Percentiles rank a stretch among this genome's conserved stretches.
phyloP scores from a whole-genome alignment of 2,329 filamentous ascomycete species.

The Fusarium foetens region DNA sequence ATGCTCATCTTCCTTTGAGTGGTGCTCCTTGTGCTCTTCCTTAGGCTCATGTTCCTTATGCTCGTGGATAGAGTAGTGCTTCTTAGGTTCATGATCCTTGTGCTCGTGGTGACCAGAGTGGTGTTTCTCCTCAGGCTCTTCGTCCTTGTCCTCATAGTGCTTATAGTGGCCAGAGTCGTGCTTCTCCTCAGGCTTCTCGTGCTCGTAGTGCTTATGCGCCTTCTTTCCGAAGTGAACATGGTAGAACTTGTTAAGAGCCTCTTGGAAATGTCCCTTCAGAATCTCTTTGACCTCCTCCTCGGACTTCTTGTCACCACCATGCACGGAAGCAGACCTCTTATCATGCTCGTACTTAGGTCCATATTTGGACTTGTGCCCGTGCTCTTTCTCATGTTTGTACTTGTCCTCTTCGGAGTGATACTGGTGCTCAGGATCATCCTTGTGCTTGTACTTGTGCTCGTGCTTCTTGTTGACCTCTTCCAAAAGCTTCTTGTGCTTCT shows the following conservation, averaged over 20 bases:
- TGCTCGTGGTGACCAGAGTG: background rate
- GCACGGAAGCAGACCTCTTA: background rate
- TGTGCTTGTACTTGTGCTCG: constrained; percentile 6
- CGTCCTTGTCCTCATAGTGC: background rate
- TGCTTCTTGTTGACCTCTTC: background rate
- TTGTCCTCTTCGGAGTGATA: background rate
- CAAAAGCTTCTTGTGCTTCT: background rate
- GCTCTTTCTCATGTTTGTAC: background rate
- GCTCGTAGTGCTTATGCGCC: background rate
- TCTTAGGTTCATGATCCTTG: background rate
- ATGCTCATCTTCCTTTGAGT: background rate
- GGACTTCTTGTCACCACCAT: background rate
- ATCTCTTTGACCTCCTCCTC: background rate
- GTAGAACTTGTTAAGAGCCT: constrained; percentile 13
- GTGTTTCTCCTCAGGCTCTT: background rate
- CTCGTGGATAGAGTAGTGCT: background rate
- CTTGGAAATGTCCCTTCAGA: background rate
- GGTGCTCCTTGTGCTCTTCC: background rate
- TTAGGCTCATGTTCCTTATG: background rate
- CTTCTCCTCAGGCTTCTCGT: background rate
- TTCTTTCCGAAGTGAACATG: background rate
- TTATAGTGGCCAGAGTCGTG: background rate
- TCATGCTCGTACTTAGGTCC: background rate
- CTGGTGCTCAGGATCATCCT: background rate
- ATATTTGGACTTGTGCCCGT: background rate